These are phyloP conservation scores for Sugiyamaella americana DNA, from an alignment of 805 yeast genomes.

Conservation along the genomic window DNA sequence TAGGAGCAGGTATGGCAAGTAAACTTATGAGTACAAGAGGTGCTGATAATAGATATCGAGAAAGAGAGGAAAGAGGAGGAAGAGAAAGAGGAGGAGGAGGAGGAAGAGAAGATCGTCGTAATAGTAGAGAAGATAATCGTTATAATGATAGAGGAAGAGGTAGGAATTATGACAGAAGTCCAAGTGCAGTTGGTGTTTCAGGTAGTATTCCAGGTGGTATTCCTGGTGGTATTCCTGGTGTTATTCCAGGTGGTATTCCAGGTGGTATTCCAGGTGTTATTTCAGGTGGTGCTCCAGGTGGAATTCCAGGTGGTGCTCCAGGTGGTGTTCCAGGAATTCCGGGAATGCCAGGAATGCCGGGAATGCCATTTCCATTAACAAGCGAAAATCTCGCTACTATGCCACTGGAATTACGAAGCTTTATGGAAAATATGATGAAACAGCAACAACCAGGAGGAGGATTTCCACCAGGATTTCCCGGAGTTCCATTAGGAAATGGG, in stretches of 20 bases:
- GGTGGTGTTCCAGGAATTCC: conserved; percentile 10
- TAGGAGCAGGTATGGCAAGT: conserved; percentile 66
- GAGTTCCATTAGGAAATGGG: no score
- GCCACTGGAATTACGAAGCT: background rate
- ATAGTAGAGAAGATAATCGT: no score
- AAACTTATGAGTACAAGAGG: background rate
- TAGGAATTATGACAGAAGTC: no score
- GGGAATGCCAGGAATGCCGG: background rate
- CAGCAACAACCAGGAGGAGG: background rate
- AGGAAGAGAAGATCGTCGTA: background rate
- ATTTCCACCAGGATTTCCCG: no score
- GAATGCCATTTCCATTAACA: no score
- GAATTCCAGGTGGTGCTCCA: conserved; percentile 17
- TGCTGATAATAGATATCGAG: background rate
- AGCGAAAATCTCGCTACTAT: no score
- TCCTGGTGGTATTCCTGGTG: no score
- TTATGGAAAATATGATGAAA: background rate
- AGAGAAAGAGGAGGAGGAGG: background rate
- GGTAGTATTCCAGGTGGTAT: no score
- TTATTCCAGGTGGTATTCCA: conserved; percentile 6
- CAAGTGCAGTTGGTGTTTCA: no score
- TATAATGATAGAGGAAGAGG: no score
- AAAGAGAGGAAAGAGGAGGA: background rate
- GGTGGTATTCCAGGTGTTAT: conserved; percentile 1
- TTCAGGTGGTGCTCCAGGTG: conserved; percentile 4